Evolutionary conservation across 1,284 basidiomycete species (phyloP).

Genomic region (Cryptococcus jaspeensis): DNA sequence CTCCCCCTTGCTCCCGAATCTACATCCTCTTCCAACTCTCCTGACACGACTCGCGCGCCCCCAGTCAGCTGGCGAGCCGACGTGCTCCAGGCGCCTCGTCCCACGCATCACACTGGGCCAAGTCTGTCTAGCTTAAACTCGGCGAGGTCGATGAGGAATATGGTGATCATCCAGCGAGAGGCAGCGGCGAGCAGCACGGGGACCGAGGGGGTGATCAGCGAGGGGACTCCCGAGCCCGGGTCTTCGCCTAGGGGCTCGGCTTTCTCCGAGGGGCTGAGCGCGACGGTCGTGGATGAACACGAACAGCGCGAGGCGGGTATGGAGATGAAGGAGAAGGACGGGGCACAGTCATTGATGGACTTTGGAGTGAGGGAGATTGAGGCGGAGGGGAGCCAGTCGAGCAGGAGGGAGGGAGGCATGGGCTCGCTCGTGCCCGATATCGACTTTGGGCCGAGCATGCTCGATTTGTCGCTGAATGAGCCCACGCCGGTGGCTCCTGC

Average conservation of each 20-base stretch:
- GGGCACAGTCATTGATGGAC: not conserved
- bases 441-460: not conserved
- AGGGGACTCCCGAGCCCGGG: not conserved
- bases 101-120: slow-evolving; percentile 46
- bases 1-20: not conserved
- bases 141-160: slow-evolving; percentile 39
- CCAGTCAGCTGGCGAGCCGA: slow-evolving; percentile 12
- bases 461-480: not conserved
- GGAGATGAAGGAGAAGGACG: no score
- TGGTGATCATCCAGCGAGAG: slow-evolving; percentile 39
- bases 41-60: not conserved
- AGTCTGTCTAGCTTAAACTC: slow-evolving; percentile 30
- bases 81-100: slow-evolving; percentile 10
- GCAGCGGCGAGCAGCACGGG: slow-evolving; percentile 13
- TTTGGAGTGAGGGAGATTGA: not conserved
- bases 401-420: not conserved
- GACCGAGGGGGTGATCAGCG: slow-evolving; percentile 8
- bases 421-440: not conserved
- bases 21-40: not conserved
- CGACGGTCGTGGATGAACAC: no score
- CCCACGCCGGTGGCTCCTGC: not conserved
- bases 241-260: no score
- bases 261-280: no score
- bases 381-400: not conserved
- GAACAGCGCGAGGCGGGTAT: no score